phyloP scores from a whole-genome alignment of 75 land plant species.

The Larix kaempferi region DNA sequence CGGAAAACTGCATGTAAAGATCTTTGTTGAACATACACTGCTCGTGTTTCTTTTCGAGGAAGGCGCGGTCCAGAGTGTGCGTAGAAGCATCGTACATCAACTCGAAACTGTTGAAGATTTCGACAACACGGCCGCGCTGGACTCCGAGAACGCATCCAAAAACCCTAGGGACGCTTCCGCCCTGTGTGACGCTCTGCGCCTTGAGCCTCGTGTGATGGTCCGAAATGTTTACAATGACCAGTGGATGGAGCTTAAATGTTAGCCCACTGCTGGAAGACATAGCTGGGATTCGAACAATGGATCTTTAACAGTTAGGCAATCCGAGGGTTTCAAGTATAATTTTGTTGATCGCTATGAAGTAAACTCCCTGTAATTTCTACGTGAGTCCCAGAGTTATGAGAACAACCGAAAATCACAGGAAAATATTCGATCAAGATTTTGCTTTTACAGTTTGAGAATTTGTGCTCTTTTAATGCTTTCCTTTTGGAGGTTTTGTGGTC shows the following conservation, averaged over 20 bases:
- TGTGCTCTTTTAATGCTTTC: too few species aligned
- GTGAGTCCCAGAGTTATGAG: too few species aligned
- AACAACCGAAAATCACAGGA: too few species aligned
- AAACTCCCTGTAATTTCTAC: too few species aligned
- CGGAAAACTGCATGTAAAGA: too few species aligned
- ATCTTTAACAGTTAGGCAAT: not conserved
- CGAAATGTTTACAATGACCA: conserved; percentile 96
- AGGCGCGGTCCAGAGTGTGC: conserved; percentile 70
- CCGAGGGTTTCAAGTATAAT: too few species aligned
- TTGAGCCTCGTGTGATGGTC: conserved; percentile 95
- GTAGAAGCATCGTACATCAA: conserved; percentile 61
- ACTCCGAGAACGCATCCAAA: conserved; percentile 95
- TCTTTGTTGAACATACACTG: conserved; percentile 46
- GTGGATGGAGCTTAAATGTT: conserved; percentile 99
- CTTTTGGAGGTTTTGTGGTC: too few species aligned
- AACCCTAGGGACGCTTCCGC: conserved; percentile 51
- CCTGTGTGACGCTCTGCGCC: conserved; percentile 47
- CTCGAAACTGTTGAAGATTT: conserved; percentile 99
- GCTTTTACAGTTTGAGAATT: too few species aligned
- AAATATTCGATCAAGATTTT: too few species aligned
- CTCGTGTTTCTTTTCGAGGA: conserved; percentile 87
- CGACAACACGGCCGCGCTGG: conserved; percentile 89
- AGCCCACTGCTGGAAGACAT: conserved; percentile 77
- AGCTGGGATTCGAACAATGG: not conserved
- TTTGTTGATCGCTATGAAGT: too few species aligned